Conservation (phyloP, 495 filamentous ascomycete species). For the Monascus purpureus region DNA sequence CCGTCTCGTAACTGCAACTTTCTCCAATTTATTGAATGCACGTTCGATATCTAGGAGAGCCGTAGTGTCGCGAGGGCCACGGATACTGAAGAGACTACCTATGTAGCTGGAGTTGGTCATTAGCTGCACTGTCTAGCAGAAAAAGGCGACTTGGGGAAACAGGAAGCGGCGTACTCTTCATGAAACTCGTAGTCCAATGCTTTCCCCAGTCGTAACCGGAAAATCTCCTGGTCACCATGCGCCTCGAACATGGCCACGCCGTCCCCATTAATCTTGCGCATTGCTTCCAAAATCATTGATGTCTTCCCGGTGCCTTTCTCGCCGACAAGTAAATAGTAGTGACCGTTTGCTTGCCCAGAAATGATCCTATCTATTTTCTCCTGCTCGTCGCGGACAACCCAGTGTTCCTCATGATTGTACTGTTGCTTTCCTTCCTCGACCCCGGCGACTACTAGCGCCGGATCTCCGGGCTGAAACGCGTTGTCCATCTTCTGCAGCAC, state of each 20-base stretch:
- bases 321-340: slow-evolving; percentile 87
- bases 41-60: slow-evolving; percentile 89
- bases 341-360: slow-evolving; percentile 49
- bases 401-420: slow-evolving; percentile 49
- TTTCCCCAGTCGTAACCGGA: slow-evolving; percentile 82
- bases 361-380: slow-evolving; percentile 64
- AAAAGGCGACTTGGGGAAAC: too few species aligned
- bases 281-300: slow-evolving; percentile 87
- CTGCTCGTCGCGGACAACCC: slow-evolving; percentile 76
- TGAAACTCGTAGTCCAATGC: slow-evolving; percentile 89
- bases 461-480: slow-evolving; percentile 88
- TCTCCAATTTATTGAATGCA: slow-evolving; percentile 94
- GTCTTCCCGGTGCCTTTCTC: slow-evolving; percentile 96
- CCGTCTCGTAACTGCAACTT: slow-evolving; percentile 67
- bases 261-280: slow-evolving; percentile 78
- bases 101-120: slow-evolving; percentile 89
- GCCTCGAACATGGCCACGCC: slow-evolving; percentile 89
- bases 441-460: slow-evolving; percentile 79
- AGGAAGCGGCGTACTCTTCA: slow-evolving; percentile 30
- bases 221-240: slow-evolving; percentile 88
- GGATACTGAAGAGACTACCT: slow-evolving; percentile 84
- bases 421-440: slow-evolving; percentile 41
- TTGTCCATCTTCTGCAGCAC: slow-evolving; percentile 82
- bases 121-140: too few species aligned
- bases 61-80: slow-evolving; percentile 80